Evolutionary conservation across 1,139 yeast species (phyloP).

Genomic region (Debaryomyces subglobosus): DNA sequence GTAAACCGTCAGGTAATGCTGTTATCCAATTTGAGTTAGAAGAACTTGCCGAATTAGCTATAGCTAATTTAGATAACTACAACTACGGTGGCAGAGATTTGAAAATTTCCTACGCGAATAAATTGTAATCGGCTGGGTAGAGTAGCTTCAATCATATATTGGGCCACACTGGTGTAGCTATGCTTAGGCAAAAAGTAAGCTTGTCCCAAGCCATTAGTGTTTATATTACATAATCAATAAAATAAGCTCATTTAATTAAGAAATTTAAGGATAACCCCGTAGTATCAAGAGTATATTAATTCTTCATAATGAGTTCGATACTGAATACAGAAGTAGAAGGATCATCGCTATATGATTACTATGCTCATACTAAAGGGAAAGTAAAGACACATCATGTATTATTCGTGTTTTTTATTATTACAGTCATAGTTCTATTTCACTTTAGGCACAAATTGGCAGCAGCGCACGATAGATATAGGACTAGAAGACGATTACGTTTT

Average conservation of each 20-base stretch:
- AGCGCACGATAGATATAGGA: slow-evolving; percentile 29
- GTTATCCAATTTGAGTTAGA: slow-evolving; percentile 76
- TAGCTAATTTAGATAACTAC: slow-evolving; percentile 73
- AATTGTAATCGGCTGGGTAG: neutral
- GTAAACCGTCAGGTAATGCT: slow-evolving; percentile 81
- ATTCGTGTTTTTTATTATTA: neutral
- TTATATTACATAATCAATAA: slow-evolving; percentile 6
- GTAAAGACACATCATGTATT: slow-evolving; percentile 6
- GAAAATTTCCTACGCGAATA: slow-evolving; percentile 61
- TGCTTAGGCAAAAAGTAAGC: neutral
- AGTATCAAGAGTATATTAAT: neutral
- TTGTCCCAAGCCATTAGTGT: neutral
- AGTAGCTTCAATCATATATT: neutral
- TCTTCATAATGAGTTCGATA: neutral
- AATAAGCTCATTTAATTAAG: neutral
- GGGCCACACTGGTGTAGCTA: neutral
- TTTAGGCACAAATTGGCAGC: slow-evolving; percentile 29
- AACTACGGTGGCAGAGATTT: slow-evolving; percentile 83
- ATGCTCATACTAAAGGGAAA: neutral
- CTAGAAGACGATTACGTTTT: slow-evolving; percentile 25
- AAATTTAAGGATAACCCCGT: neutral
- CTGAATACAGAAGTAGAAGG: neutral
- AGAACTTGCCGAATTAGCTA: slow-evolving; percentile 74
- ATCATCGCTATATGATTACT: neutral
- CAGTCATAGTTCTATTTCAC: slow-evolving; percentile 22